Percentiles rank a stretch among this genome's conserved stretches.
Conservation (phyloP, 345 rosid genomes). For the Populus ilicifolia region DNA sequence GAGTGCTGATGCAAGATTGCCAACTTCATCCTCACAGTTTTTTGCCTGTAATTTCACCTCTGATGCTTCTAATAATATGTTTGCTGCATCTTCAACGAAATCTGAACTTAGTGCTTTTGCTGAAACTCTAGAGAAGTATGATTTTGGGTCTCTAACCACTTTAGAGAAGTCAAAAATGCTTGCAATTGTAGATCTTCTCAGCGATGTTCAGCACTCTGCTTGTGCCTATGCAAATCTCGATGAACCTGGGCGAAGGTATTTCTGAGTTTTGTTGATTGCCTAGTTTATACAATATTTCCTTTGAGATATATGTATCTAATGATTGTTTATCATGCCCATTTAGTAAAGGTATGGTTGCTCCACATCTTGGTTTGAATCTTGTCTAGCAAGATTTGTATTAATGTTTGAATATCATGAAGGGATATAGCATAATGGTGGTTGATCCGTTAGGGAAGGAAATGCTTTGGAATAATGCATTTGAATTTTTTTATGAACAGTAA, state of each 20-base stretch:
- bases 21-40: constrained; percentile 43
- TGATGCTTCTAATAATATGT: constrained; percentile 31
- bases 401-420: neutral
- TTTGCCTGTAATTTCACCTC: constrained; percentile 33
- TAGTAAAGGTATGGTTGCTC: neutral
- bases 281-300: neutral
- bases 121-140: constrained; percentile 53
- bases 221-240: constrained; percentile 80
- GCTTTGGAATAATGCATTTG: neutral
- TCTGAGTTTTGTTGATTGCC: constrained; percentile 3
- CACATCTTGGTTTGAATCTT: neutral
- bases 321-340: neutral
- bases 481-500: neutral
- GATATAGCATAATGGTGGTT: neutral
- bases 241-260: constrained; percentile 80
- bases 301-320: neutral
- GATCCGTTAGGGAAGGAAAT: neutral
- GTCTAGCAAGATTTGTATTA: neutral
- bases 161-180: constrained; percentile 60
- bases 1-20: constrained; percentile 49
- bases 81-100: constrained; percentile 42
- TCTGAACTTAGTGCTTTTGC: constrained; percentile 47
- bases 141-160: constrained; percentile 38
- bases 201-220: constrained; percentile 61
- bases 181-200: constrained; percentile 66